Base-by-base conservation (phyloP, 148 eudicot genomes). In the Silene latifolia region DNA sequence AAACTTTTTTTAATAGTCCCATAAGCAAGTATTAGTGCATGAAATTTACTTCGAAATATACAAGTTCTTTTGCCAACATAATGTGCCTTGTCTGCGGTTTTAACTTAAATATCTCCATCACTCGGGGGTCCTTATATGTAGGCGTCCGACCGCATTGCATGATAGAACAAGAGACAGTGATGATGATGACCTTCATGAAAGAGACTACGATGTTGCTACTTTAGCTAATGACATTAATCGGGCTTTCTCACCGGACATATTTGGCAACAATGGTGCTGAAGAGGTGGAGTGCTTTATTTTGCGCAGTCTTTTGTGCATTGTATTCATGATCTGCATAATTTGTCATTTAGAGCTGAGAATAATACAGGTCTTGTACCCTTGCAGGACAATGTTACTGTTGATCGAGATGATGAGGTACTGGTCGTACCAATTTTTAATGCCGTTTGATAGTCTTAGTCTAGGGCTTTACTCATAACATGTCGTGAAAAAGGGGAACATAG, bases 141-240 rank as follows among this genome's bases (percentile, higher is more conserved):
- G 98, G 79, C 98, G 98, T 27, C 98, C 98, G 23, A 91, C 98
- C 65, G 89, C 98, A 75, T 78, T 94, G 81, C 97, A 86, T 60
- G 98, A 94, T 79, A 86, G 98, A 87, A 85, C 79, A 63, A 88
- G 97, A 85, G 98, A 94, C 80, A 94, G 97, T 70, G 98, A 94
- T 79, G 98, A 94, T 75, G 98, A 91, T 8, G 97, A 91, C 73
- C 78, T 86, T 84, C 90, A 90, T 76, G 97, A 90, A 72, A 87
- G 96, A 80, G 98, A 94, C 79, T 94, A 88, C 79, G 98, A 91
- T 87, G 93, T 91, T 60, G 91, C 93, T 66, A 86, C 90, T 53
- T 80, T 94, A 80, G 91, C 97, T 75, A 90, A 91, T 83, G 86
- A 89, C 84, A 84, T 91, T 63, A 94, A 93, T 80, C 95, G 90